Percentiles rank a stretch among this genome's conserved stretches.
These are phyloP conservation scores for Diophrys appendiculata DNA, from an alignment of 73 alveolate species.

Conservation along the genomic window DNA sequence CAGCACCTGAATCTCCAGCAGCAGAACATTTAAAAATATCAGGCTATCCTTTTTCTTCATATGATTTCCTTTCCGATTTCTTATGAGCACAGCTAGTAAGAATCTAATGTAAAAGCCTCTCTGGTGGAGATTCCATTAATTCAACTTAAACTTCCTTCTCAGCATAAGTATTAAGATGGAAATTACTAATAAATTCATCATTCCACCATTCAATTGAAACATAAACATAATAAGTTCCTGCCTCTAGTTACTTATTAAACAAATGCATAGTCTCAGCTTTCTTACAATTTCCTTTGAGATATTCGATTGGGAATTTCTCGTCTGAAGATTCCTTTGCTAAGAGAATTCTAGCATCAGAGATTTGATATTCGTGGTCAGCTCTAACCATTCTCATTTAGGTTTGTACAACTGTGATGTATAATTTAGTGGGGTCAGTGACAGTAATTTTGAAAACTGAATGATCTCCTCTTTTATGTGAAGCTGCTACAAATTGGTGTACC, in stretches of 20 bases:
- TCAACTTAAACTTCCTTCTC: too few relatives aligned
- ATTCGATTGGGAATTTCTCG: not conserved
- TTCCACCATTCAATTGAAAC: slow-evolving; percentile 51
- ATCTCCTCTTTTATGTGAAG: not conserved
- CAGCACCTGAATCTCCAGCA: slow-evolving; percentile 38
- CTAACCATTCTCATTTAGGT: not conserved
- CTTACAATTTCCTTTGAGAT: slow-evolving; percentile 30
- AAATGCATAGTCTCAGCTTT: slow-evolving; percentile 29
- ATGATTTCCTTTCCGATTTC: slow-evolving; percentile 32
- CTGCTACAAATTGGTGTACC: slow-evolving; percentile 39
- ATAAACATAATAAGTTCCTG: slow-evolving; percentile 43
- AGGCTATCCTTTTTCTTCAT: slow-evolving; percentile 47
- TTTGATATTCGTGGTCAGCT: not conserved
- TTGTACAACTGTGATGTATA: slow-evolving; percentile 17
- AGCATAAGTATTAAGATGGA: slow-evolving; percentile 36
- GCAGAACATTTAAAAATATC: slow-evolving; percentile 28
- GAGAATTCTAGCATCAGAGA: slow-evolving; percentile 1
- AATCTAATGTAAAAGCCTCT: slow-evolving; percentile 28
- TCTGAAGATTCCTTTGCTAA: slow-evolving; percentile 9
- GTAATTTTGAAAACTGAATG: slow-evolving; percentile 4
- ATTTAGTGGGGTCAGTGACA: not conserved
- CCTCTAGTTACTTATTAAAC: not conserved
- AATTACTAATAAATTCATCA: slow-evolving; percentile 7
- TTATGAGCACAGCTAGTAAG: slow-evolving; percentile 46
- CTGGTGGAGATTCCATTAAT: too few relatives aligned